Percentiles rank a stretch among this genome's conserved stretches.
Conservation (phyloP, 176 grass and related monocot genomes). For the Avena atlantica region DNA sequence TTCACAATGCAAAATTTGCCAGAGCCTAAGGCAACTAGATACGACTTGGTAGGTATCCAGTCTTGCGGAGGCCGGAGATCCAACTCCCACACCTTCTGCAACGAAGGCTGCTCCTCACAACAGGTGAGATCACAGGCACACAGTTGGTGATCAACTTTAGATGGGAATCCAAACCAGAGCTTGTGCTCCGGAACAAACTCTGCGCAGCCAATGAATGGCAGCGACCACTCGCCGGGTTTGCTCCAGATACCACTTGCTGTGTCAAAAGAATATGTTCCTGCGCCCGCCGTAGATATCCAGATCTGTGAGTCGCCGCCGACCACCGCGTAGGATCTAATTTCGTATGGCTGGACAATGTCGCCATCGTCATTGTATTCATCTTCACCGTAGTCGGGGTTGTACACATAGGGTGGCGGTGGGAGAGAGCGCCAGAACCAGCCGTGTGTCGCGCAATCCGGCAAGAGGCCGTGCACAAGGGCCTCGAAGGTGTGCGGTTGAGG, state of each 20-base stretch:
- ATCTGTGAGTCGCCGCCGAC: neutral
- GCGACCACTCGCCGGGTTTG: neutral
- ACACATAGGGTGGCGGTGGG: neutral
- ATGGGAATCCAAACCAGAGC: neutral
- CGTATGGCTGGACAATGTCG: neutral
- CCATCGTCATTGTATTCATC: neutral
- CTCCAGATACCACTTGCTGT: neutral
- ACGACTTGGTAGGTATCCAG: neutral
- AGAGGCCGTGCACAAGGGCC: neutral
- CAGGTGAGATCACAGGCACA: neutral
- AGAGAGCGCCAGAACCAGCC: neutral
- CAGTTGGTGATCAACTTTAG: neutral
- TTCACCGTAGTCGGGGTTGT: neutral
- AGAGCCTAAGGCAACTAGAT: neutral
- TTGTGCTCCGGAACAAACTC: conserved; percentile 11
- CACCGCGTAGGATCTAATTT: neutral
- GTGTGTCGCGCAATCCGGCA: neutral
- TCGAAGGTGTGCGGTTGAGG: neutral
- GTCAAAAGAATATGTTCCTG: neutral
- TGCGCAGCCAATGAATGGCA: neutral
- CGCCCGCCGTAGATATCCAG: neutral
- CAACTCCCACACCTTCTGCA: neutral
- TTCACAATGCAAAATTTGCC: neutral
- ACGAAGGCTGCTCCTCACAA: neutral
- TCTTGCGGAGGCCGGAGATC: neutral